Base-by-base conservation (phyloP, 176 grass and related monocot genomes). In the Neostapfia colusana region DNA sequence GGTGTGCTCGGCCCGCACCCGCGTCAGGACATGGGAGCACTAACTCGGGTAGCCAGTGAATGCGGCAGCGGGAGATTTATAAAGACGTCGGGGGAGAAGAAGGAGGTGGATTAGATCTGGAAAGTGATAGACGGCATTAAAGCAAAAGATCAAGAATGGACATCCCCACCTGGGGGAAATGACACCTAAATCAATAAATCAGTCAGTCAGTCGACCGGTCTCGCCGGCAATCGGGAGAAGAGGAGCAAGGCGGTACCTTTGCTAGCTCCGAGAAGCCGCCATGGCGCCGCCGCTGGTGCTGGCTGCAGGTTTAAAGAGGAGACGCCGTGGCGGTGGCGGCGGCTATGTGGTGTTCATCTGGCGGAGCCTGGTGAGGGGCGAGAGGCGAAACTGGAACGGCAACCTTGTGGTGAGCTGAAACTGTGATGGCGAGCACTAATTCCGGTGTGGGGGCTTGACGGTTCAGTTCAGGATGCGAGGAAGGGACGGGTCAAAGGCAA, bases 401-500 rank as follows among this genome's bases (percentile, higher is more conserved):
- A 23, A 35, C 20, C 28, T 17, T 40, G 42, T 10, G 17, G 50
- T 8, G 51, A 39, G 20, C 11, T 41, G 54, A 26, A 51, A 45
- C 53, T 39, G 48, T 13, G 55, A 0, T 20, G 59, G 18, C 0
- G 73, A 14, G 37, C 51, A 4, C 72, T 62, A 56, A 57, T 61
- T 54, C 68, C 54, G 49, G 77, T 74, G 80, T 69, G 70, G 84
- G 73, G 75, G 53, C 54, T 70, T 58, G 34, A 34, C 54, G 77
- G 53, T 44, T 31, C 31, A 31, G 31, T 31, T 63, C 34, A 76
- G 39, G 28, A 63, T n/a, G 68, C 40, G 86, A 56, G 77, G 66
- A 78, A 55, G 64, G 68, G 62, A 73, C 74, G 83, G 85, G 88
- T 91, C 83, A 89, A 95, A 89, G 85, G 44, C 14, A 82, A 67